Evolutionary conservation across 2,329 filamentous ascomycete species (phyloP), one percentile per base, ranked within the genome.

Genomic region (Xylariaceae sp.): DNA sequence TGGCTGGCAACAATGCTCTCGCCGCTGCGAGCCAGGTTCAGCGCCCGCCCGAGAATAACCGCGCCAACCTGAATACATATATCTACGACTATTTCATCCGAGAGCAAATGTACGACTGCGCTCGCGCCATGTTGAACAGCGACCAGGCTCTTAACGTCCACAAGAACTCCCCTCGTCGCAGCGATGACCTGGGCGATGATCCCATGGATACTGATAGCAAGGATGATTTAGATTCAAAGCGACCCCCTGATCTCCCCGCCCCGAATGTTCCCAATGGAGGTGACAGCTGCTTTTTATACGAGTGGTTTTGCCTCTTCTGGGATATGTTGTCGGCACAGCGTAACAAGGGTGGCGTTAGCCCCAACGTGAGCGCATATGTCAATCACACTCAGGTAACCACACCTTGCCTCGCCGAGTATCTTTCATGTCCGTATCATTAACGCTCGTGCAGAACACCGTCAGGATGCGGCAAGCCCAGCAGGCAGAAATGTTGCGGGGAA

Each of bases 281-380:
- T 47, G 87, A 86, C 62, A 87, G 81, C 54, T 89, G 89, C 22
- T 97, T 99, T 64, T 76, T 99, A n/a, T 87, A 90, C 60, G 94
- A 97, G 64, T 99, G 94, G 94, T 99, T 95, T 75, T 89, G 86
- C 64, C 80, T 96, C 45, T 99, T 99, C 69, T 97, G 90, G 90
- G 94, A 99, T 63, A 90, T 97, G 60, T 95, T 88, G 70, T 84
- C 84, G 64, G 89, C 90, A 48, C 88, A 92, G 66, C 87, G 89
- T 63, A 81, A 78, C 62, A 85, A 83, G 67, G 66, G 63, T 41
- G 81, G 80, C 47, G 78, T 78, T 48, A 84, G 77, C 64, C 70
- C 74, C 22, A 79, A 80, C 52, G 85, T 89, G 42, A 79, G 80
- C 55, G 83, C 88, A 73, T 96, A 95, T 68, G 82, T 95, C 50